These are phyloP conservation scores for Parietichytrium sp. DNA, from an alignment of 108 stramenopile genomes.

Conservation along the genomic window DNA sequence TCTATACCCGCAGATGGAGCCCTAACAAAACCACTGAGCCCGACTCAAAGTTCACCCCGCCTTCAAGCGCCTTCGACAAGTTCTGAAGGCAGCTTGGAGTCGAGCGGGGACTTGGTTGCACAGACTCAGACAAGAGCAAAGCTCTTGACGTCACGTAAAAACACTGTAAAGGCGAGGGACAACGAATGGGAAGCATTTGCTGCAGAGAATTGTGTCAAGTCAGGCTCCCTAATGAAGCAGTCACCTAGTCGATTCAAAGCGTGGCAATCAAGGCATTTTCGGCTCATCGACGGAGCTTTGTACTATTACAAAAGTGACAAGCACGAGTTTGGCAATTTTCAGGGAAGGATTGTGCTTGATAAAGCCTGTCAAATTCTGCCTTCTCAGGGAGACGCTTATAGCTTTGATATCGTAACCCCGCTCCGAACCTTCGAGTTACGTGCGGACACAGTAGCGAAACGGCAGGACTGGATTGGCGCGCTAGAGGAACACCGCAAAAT, in stretches of 20 bases:
- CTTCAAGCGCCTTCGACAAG: too few relatives aligned
- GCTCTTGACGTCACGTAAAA: too few relatives aligned
- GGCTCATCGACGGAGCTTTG: not conserved
- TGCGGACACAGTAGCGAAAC: not conserved
- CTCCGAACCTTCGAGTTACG: not conserved
- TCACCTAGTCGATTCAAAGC: slow-evolving; percentile 39
- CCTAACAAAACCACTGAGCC: too few relatives aligned
- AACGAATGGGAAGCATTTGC: slow-evolving; percentile 25
- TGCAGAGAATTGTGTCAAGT: not conserved
- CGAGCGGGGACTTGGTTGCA: too few relatives aligned
- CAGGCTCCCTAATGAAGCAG: not conserved
- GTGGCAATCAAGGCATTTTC: not conserved
- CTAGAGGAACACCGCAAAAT: not conserved
- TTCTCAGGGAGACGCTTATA: not conserved
- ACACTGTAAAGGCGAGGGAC: not conserved
- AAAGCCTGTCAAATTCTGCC: not conserved
- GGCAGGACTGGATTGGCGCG: not conserved
- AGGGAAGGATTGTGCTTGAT: not conserved
- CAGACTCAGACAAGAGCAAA: too few relatives aligned
- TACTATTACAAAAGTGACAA: slow-evolving; percentile 38
- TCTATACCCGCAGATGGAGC: too few relatives aligned
- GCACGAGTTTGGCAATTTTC: not conserved
- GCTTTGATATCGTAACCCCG: slow-evolving; percentile 1
- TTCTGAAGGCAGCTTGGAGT: too few relatives aligned
- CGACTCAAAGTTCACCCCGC: too few relatives aligned